Base-by-base conservation (phyloP, 2,329 filamentous ascomycete genomes). In the Davidsoniella eucalypti region DNA sequence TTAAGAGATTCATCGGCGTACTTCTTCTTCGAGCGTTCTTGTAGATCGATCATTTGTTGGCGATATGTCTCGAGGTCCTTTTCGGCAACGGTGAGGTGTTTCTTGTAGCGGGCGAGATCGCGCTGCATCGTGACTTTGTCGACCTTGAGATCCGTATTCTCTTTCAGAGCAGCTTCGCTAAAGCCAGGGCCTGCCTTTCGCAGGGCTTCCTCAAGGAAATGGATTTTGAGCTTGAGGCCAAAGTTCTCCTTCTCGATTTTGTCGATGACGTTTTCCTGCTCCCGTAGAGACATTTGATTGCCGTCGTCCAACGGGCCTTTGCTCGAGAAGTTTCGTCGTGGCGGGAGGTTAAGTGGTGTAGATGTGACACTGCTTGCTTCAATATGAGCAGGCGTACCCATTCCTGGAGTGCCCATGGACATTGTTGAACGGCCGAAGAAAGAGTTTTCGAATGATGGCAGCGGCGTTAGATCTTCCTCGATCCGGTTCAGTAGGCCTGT, bases 201-300 rank as follows among this genome's bases (percentile, higher is more conserved):
- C 46, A 98, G 67, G 12, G 86, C 85, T 58, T 96, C 87, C 63
- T 98, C 87, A 51, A 98, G 73, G 63, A 94, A 98, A 64, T 96
- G 87, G 49, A 96, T 94, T 65, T 94, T 95, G 58, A 96, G 75
- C 65, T 96, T 96, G 49, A 98, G 72, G 21, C 87, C 87, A 61
- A 96, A 98, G 61, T 98, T 98, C 61, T 96, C 92, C 69, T 98
- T 98, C 61, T 95, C 87, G 58, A 98, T 90, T 61, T 85, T 85
- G 67, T 95, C 86, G 58, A 98, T 90, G 57, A 92, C 84, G 57
- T 87, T 87, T 65, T 96, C 92, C 64, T 98, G 92, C 61, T 98
- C 92, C 54, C 87, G 81, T 52, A 98, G 66, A 1, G 92, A 94
- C 57, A 95, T 73, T 61, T 93, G 82, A 58, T 95, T 94, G 17